phyloP scores from a whole-genome alignment of 805 yeast genomes.

The Teunomyces atbi region DNA sequence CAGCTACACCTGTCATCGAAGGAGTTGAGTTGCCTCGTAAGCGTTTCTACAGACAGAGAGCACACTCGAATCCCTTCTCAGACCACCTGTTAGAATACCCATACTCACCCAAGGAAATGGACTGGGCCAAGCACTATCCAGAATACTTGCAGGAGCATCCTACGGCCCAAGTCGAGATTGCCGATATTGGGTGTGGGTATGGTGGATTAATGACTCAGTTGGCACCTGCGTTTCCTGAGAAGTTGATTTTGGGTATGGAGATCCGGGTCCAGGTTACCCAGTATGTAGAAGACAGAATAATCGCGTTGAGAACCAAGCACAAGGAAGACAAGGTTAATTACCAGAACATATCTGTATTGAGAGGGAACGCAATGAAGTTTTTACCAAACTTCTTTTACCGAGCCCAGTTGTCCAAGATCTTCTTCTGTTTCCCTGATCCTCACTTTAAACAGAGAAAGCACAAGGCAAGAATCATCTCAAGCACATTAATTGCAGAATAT shows the following conservation, averaged over 20 bases:
- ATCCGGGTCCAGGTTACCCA: constrained; percentile 97
- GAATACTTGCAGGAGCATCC: constrained; percentile 42
- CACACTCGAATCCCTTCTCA: constrained; percentile 96
- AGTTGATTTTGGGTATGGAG: constrained; percentile 89
- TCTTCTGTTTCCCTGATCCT: constrained; percentile 99
- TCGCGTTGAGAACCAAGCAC: constrained; percentile 72
- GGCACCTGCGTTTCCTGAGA: constrained; percentile 73
- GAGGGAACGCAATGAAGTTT: constrained; percentile 98
- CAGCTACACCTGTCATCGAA: constrained; percentile 19
- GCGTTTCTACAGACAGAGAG: constrained; percentile 91
- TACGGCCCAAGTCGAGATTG: constrained; percentile 68
- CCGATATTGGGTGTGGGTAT: constrained; percentile 97
- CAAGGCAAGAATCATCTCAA: constrained; percentile 93
- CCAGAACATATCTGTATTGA: constrained; percentile 82
- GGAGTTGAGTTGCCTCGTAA: constrained; percentile 68
- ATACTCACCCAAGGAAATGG: constrained; percentile 73
- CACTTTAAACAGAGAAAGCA: constrained; percentile 97
- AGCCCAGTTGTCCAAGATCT: constrained; percentile 83
- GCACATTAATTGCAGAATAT: constrained; percentile 84
- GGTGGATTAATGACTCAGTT: constrained; percentile 86
- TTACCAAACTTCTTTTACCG: constrained; percentile 88
- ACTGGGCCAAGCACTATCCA: constrained; percentile 82
- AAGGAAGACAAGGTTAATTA: constrained; percentile 41
- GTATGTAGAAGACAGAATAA: constrained; percentile 91
- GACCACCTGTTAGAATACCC: constrained; percentile 95